Percentiles rank a stretch among this genome's conserved stretches.
phyloP scores from a whole-genome alignment of 2,329 filamentous ascomycete species.

The Penicillium sp. region DNA sequence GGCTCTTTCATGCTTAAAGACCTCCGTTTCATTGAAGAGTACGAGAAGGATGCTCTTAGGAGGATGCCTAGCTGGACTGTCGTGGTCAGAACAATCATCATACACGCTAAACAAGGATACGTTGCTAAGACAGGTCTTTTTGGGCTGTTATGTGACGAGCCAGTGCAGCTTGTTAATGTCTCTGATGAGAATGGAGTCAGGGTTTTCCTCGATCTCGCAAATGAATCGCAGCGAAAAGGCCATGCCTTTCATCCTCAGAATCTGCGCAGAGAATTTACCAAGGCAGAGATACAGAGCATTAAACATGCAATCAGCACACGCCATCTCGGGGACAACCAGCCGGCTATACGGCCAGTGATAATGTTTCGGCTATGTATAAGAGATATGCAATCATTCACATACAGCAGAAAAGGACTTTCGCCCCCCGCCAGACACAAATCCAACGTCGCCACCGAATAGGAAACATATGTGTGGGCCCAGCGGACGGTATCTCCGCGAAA shows the following conservation, averaged over 20 bases:
- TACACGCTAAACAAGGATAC: conserved; percentile 7
- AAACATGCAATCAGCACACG: too few species aligned
- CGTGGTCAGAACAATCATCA: conserved; percentile 4
- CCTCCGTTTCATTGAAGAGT: background rate
- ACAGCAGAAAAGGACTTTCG: conserved; percentile 4
- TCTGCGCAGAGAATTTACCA: conserved; percentile 4
- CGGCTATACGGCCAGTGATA: too few species aligned
- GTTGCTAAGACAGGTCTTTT: conserved; percentile 10
- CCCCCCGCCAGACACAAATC: background rate
- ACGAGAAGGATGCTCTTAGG: conserved; percentile 2
- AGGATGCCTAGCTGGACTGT: conserved; percentile 4
- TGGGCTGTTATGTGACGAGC: conserved; percentile 16
- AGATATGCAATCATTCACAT: conserved; percentile 6
- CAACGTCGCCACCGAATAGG: background rate
- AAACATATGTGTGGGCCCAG: background rate
- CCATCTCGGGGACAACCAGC: too few species aligned
- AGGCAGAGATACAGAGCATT: too few species aligned
- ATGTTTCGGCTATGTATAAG: too few species aligned
- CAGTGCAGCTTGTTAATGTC: conserved; percentile 13
- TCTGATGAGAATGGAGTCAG: conserved; percentile 3
- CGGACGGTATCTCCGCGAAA: background rate
- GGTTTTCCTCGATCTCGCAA: conserved; percentile 5
- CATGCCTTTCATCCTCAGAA: conserved; percentile 9
- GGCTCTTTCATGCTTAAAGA: background rate
- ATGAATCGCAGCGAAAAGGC: conserved; percentile 13